Base-by-base conservation (phyloP, 306 rosid genomes). In the Quercus glauca region DNA sequence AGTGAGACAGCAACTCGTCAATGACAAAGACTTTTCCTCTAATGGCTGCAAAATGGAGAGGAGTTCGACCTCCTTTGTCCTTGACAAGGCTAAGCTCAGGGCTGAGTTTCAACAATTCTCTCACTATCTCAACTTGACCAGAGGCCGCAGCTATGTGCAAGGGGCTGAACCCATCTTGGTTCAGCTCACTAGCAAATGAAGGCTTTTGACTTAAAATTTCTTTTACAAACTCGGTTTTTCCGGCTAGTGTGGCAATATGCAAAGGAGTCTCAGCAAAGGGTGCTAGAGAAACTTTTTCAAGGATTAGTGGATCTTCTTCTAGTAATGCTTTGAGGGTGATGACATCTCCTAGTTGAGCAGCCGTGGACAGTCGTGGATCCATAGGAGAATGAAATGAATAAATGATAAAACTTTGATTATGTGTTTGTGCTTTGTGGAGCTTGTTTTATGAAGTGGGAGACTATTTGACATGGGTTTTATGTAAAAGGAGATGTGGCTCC, bases 101-200 rank as follows among this genome's bases (percentile, higher is more conserved):
- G 26, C 8, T 31, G 12, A 45, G 60, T 49, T 64, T 64, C 63
- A 76, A 28, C 10, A 76, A 12, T 59, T 76, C 79, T 49, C 61
- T 63, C 49, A 49, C 79, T 63, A 63, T 49, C 73, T 76, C 79
- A 25, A 19, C 63, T 26, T 29, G 29, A 61, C 79, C 73, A 61
- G 63, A 61, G 60, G 79, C 73, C 12, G 79, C 79, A 28, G 73
- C 63, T 63, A 64, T 63, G 73, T 76, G 79, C 71, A 76, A 49
- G 53, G 63, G 61, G 8, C 35, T 63, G 15, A 45, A 63, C 2
- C 73, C 73, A 63, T 64, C 79, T 76, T 63, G 64, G 73, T 76
- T 49, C 29, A 63, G 19, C 20, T 63, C 61, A 14, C 33, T 69
- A 23, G 79, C 73, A 63, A 76, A 76, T 19, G 73, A 76, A 25